Percentiles rank a stretch among this genome's conserved stretches.
phyloP scores from a whole-genome alignment of 495 filamentous ascomycete genomes.

The Lepraria neglecta region DNA sequence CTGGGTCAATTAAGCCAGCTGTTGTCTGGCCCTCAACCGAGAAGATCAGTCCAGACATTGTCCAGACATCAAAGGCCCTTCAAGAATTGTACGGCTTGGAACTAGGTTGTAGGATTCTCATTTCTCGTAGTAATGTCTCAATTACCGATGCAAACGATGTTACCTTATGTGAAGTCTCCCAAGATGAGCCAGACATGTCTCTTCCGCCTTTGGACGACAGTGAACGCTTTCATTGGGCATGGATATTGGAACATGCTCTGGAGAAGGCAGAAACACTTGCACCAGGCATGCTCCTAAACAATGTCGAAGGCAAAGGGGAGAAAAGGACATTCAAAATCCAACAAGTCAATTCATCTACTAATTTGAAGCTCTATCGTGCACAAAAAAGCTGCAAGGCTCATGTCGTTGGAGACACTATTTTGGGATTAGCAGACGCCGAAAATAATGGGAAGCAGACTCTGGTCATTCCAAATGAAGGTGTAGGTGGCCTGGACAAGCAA shows the following conservation, averaged over 20 bases:
- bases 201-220: constrained; percentile 35
- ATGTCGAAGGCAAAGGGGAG: constrained; percentile 42
- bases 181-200: constrained; percentile 34
- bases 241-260: constrained; percentile 54
- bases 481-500: constrained; percentile 60
- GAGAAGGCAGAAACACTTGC: constrained; percentile 41
- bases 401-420: constrained; percentile 32
- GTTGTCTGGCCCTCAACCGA: constrained; percentile 61
- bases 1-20: constrained; percentile 45
- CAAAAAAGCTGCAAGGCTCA: constrained; percentile 34
- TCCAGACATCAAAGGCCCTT: constrained; percentile 60
- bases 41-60: constrained; percentile 55
- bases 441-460: constrained; percentile 20
- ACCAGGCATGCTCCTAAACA: constrained; percentile 42
- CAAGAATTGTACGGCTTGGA: constrained; percentile 59
- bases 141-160: constrained; percentile 42
- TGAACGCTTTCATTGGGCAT: constrained; percentile 57
- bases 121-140: constrained; percentile 41
- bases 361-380: constrained; percentile 35
- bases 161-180: constrained; percentile 46
- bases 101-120: constrained; percentile 42
- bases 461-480: constrained; percentile 32
- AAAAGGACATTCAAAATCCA: constrained; percentile 41
- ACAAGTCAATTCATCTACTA: constrained; percentile 32
- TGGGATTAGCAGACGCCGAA: constrained; percentile 16